These are phyloP conservation scores for Mortierella sp. DNA, from an alignment of 371 early-diverging fungal species.

Conservation along the genomic window DNA sequence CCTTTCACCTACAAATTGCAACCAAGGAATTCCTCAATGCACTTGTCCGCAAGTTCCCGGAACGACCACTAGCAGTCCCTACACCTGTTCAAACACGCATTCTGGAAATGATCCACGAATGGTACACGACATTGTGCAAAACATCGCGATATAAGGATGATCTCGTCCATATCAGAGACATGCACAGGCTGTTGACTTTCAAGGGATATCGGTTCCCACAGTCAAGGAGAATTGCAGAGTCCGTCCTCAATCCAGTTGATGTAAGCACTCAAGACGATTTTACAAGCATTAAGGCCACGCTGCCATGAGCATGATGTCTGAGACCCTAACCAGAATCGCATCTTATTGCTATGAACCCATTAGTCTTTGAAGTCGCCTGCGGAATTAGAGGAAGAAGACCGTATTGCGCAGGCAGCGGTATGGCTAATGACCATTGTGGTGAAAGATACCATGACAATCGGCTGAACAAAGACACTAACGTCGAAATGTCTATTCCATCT, in stretches of 20 bases:
- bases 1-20: constrained; percentile 93
- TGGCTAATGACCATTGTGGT: neutral
- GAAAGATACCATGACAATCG: neutral
- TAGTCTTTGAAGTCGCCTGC: constrained; percentile 81
- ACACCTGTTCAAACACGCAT: constrained; percentile 82
- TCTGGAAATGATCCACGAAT: constrained; percentile 90
- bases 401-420: constrained; percentile 81
- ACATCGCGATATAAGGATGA: constrained; percentile 90
- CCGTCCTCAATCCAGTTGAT: constrained; percentile 69
- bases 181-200: constrained; percentile 85
- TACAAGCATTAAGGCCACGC: too few species aligned
- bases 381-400: constrained; percentile 94
- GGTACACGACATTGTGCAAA: constrained; percentile 87
- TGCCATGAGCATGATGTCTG: too few species aligned
- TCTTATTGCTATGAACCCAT: too few species aligned
- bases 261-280: constrained; percentile 11
- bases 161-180: constrained; percentile 88
- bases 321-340: too few species aligned
- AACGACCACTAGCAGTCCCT: constrained; percentile 69
- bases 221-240: constrained; percentile 65
- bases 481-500: neutral
- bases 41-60: constrained; percentile 91
- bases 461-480: neutral
- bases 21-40: constrained; percentile 95
- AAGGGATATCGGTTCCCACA: constrained; percentile 94